These are phyloP conservation scores for Fusarium sp. DNA, from an alignment of 2,329 filamentous ascomycete genomes.

Conservation along the genomic window DNA sequence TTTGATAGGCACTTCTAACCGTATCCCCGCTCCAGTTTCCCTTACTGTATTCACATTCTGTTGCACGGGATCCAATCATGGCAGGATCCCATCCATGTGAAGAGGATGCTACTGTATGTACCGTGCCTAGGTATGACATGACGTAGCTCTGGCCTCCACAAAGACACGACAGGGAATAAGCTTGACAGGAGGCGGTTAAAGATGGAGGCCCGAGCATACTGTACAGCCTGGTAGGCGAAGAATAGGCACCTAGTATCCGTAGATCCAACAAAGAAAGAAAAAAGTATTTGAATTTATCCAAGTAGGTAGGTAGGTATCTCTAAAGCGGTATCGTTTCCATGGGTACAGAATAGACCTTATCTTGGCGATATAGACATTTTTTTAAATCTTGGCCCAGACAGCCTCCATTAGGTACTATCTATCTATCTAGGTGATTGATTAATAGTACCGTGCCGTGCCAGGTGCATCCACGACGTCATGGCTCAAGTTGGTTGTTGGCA, in stretches of 20 bases:
- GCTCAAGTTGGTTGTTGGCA: neutral
- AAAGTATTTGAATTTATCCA: neutral
- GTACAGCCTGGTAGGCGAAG: neutral
- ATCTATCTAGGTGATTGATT: neutral
- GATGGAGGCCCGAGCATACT: neutral
- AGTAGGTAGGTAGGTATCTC: neutral
- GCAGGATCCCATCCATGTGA: neutral
- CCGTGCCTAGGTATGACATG: conserved; percentile 9
- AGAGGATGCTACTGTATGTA: too few relatives aligned
- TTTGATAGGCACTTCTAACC: neutral
- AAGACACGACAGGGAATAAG: neutral
- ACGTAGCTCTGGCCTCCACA: conserved; percentile 22
- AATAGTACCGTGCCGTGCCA: neutral
- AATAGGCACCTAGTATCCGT: neutral
- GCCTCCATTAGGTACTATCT: neutral
- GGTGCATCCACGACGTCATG: conserved; percentile 26
- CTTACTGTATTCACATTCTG: neutral
- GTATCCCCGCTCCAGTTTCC: conserved; percentile 2
- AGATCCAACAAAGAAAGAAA: neutral
- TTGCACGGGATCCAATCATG: neutral
- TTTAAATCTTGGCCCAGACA: neutral
- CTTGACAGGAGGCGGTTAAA: neutral
- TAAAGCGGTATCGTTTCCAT: neutral
- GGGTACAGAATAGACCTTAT: neutral
- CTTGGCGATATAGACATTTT: neutral